Percentiles rank a stretch among this genome's conserved stretches.
Conservation (phyloP, 441 rosid species). For the Aquilaria agallochum region DNA sequence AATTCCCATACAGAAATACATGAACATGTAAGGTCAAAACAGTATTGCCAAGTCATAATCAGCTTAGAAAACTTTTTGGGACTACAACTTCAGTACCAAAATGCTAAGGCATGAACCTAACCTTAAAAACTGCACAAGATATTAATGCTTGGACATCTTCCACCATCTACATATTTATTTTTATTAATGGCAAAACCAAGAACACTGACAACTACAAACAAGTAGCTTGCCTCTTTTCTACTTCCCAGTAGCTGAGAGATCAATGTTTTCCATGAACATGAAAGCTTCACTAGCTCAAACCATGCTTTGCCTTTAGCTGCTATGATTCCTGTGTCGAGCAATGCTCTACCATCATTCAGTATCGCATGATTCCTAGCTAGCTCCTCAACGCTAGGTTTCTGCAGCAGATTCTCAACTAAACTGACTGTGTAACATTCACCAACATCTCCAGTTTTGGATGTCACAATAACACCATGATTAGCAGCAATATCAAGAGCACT, state of each 20-base stretch:
- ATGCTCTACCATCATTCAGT: constrained; percentile 81
- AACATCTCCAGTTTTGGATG: constrained; percentile 45
- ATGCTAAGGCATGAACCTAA: too few relatives aligned
- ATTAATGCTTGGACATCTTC: not conserved
- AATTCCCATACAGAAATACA: too few relatives aligned
- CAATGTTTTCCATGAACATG: constrained; percentile 72
- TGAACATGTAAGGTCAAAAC: too few relatives aligned
- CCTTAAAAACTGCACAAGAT: too few relatives aligned
- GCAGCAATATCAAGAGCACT: constrained; percentile 93
- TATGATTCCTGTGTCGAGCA: constrained; percentile 92
- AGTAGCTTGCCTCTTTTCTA: constrained; percentile 59
- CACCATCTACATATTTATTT: not conserved
- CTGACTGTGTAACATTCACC: constrained; percentile 36
- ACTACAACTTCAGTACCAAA: too few relatives aligned
- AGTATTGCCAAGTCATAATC: too few relatives aligned
- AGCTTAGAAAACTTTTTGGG: too few relatives aligned
- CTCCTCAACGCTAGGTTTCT: constrained; percentile 77
- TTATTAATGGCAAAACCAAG: not conserved
- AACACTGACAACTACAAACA: constrained; percentile 2
- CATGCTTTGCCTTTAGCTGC: constrained; percentile 94
- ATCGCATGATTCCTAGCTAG: constrained; percentile 69
- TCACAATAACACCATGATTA: constrained; percentile 91
- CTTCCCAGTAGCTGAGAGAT: constrained; percentile 56
- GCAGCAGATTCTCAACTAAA: constrained; percentile 78
- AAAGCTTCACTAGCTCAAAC: constrained; percentile 71